Base-by-base conservation (phyloP, 805 yeast genomes). In the Blastobotrys attinorum region DNA sequence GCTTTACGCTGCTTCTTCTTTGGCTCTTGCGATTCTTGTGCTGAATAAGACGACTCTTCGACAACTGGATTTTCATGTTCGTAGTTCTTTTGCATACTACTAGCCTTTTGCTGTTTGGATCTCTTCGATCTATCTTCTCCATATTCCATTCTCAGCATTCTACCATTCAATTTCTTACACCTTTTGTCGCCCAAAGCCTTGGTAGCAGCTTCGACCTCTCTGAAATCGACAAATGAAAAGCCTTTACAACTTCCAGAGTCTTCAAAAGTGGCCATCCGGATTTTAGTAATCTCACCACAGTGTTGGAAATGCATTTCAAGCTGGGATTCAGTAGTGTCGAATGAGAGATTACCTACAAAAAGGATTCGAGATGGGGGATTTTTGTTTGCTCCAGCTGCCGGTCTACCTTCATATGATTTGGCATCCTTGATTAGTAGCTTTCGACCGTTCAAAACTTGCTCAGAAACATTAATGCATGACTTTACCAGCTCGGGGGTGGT, bases 261-360 rank as follows among this genome's bases (percentile, higher is more conserved):
- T 65, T 92, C 88, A 64, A 90, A 90, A n/a, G 98, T 89, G 3
- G 97, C 97, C 94, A 89, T 90, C 62, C 98, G 76, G 43, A 90
- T 77, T 52, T 77, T 77, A 22, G 71, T 65, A 47, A 94, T 90
- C 50, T 83, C 88, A 32, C 97, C 97, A 65, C 95, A 88, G 56
- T 83, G 90, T 63, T 83, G 82, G 70, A 90, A 90, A 50, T 85
- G 95, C 53, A 78, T 82, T 51, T 77, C 79, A 36, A 90, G 67
- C 49, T 79, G 63, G 23, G 83, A 94, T 48, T 83, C 79, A 1
- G 94, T 84, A 7, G 97, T 85, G 59, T 89, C 97, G 58, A 87
- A 92, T 0, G 97, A 81, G 37, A 92, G 69, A 60, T 92, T 92
- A 36, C 98, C 97, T 16, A 90, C 94, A 58, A 92, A 92, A 45